Conservation (phyloP, 768 basidiomycete species). For the Collybiopsis luxurians region DNA sequence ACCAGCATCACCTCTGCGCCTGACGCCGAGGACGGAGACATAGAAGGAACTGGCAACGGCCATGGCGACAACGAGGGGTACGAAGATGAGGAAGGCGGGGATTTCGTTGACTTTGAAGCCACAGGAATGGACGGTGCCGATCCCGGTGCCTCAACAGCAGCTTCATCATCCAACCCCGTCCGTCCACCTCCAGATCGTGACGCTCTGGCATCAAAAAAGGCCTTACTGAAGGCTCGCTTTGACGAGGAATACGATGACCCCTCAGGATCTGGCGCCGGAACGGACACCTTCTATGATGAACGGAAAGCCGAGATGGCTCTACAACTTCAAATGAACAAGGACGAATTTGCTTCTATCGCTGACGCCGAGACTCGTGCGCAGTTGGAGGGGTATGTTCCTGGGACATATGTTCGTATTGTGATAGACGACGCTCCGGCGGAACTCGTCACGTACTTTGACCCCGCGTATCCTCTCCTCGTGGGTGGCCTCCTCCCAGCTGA, state of each 20-base stretch:
- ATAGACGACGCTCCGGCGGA: slow-evolving; percentile 83
- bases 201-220: slow-evolving; percentile 82
- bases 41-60: slow-evolving; percentile 29
- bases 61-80: slow-evolving; percentile 35
- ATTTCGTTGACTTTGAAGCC: slow-evolving; percentile 40
- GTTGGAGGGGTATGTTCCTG: slow-evolving; percentile 89
- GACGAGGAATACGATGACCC: slow-evolving; percentile 96
- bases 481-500: slow-evolving; percentile 90
- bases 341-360: slow-evolving; percentile 74
- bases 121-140: slow-evolving; percentile 4
- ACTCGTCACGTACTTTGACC: slow-evolving; percentile 91
- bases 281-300: slow-evolving; percentile 82
- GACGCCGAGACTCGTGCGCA: slow-evolving; percentile 75
- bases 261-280: slow-evolving; percentile 50
- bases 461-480: slow-evolving; percentile 84
- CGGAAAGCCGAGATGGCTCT: slow-evolving; percentile 90
- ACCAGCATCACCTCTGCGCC: slow-evolving; percentile 53
- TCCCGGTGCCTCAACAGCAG: slow-evolving; percentile 16
- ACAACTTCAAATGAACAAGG: slow-evolving; percentile 78
- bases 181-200: slow-evolving; percentile 38
- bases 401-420: slow-evolving; percentile 91
- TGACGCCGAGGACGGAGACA: slow-evolving; percentile 13
- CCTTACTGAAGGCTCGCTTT: slow-evolving; percentile 89
- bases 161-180: slow-evolving; percentile 11
- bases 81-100: slow-evolving; percentile 39